Evolutionary conservation across 257 asterid genomes (phyloP).

Genomic region (Solanum chiquidenum): DNA sequence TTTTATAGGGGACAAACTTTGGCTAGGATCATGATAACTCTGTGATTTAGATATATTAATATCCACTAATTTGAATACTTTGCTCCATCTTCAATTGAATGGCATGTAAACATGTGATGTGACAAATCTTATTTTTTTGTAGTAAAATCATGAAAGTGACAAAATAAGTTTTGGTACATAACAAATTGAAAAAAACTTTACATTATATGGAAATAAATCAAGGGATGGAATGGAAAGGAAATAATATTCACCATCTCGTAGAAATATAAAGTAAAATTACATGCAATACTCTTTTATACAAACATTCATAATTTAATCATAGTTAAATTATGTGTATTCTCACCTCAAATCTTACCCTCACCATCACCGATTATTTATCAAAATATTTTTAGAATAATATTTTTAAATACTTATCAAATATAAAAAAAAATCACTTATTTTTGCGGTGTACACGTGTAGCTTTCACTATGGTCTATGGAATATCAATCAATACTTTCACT

Average conservation of each 20-base stretch:
- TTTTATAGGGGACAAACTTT: not conserved
- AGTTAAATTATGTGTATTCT: too few species aligned
- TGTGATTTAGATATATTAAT: not conserved
- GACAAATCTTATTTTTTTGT: not conserved
- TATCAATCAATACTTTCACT: not conserved
- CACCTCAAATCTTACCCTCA: too few species aligned
- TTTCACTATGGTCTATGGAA: not conserved
- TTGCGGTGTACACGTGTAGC: not conserved
- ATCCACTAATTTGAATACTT: not conserved
- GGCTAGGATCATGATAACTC: not conserved
- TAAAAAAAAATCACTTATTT: too few species aligned
- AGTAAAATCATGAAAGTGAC: not conserved
- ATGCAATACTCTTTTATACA: not conserved
- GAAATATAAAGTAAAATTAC: not conserved
- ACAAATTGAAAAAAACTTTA: not conserved
- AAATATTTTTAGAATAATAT: too few species aligned
- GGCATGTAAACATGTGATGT: not conserved
- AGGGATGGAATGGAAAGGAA: not conserved
- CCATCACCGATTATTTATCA: too few species aligned
- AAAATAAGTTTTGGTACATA: too few species aligned
- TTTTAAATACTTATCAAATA: too few species aligned
- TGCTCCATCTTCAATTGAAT: not conserved
- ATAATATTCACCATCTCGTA: not conserved
- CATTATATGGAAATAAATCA: not conserved
- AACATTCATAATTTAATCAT: too few species aligned